phyloP scores from a whole-genome alignment of 176 grass and related monocot species.

The Cocos nucifera region DNA sequence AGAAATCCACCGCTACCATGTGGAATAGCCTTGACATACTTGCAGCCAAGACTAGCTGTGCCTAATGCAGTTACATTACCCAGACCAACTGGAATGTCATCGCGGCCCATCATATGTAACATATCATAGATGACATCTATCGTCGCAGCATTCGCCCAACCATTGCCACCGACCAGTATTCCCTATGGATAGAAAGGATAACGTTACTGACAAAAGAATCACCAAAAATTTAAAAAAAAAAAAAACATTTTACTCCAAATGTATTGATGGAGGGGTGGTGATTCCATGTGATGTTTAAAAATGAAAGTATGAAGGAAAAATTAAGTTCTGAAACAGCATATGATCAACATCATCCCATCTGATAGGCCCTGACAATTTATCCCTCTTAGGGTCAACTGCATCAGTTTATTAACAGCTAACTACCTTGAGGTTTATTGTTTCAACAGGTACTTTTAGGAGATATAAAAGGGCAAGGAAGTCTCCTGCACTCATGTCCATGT shows the following conservation, averaged over 20 bases:
- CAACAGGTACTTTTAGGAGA: constrained; percentile 69
- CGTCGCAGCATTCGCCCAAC: constrained; percentile 75
- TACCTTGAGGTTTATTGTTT: constrained; percentile 75
- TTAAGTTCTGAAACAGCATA: no score
- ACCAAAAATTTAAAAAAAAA: neutral
- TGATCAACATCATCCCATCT: no score
- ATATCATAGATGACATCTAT: constrained; percentile 79
- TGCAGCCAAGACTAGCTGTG: constrained; percentile 44
- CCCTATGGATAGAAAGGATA: constrained; percentile 25
- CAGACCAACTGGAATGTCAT: constrained; percentile 78
- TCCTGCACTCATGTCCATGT: constrained; percentile 93
- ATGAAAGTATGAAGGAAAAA: no score
- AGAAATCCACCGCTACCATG: constrained; percentile 61
- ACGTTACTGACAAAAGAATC: neutral
- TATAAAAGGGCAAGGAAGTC: constrained; percentile 82
- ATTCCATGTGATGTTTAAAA: no score
- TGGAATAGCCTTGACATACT: constrained; percentile 61
- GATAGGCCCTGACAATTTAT: no score
- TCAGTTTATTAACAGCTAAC: neutral
- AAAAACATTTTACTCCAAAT: neutral
- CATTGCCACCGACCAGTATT: constrained; percentile 59
- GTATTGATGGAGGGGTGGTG: no score
- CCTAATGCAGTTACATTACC: constrained; percentile 66
- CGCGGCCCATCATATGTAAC: constrained; percentile 86
- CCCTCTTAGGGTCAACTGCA: neutral